These are phyloP conservation scores for Claviceps humidiphila DNA, from an alignment of 2,329 filamentous ascomycete species.

Conservation along the genomic window DNA sequence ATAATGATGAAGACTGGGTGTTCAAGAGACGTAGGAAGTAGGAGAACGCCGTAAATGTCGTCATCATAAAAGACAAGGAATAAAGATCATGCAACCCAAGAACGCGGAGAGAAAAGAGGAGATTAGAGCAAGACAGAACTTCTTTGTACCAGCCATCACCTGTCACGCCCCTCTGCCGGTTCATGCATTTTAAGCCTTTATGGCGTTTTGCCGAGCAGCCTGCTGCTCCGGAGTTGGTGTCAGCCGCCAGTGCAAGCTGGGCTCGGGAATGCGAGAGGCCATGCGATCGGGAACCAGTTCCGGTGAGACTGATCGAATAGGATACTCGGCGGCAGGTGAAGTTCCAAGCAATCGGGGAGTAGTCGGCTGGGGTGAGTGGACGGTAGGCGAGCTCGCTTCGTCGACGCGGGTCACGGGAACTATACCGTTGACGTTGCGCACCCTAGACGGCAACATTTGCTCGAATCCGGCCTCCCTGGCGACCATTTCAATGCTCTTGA, in stretches of 20 bases:
- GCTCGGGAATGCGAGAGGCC: constrained; percentile 42
- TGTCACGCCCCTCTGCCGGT: background rate
- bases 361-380: constrained; percentile 40
- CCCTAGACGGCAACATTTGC: constrained; percentile 42
- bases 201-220: constrained; percentile 10
- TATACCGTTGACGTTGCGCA: constrained; percentile 37
- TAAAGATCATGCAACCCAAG: background rate
- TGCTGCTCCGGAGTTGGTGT: constrained; percentile 37
- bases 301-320: constrained; percentile 40
- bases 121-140: background rate
- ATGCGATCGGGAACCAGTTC: constrained; percentile 51
- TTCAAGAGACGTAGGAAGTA: background rate
- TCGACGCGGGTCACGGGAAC: constrained; percentile 28
- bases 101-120: background rate
- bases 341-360: constrained; percentile 41
- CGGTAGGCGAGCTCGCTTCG: constrained; percentile 29
- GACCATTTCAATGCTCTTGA: constrained; percentile 57
- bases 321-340: constrained; percentile 41
- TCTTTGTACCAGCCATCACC: background rate
- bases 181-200: constrained; percentile 7
- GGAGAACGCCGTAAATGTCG: background rate
- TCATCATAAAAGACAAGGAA: background rate
- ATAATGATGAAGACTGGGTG: no score
- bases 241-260: constrained; percentile 28
- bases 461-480: constrained; percentile 43